Evolutionary conservation across 768 basidiomycete species (phyloP), one percentile per base, ranked within the genome.

Genomic region (Leucocoprinus sp.): DNA sequence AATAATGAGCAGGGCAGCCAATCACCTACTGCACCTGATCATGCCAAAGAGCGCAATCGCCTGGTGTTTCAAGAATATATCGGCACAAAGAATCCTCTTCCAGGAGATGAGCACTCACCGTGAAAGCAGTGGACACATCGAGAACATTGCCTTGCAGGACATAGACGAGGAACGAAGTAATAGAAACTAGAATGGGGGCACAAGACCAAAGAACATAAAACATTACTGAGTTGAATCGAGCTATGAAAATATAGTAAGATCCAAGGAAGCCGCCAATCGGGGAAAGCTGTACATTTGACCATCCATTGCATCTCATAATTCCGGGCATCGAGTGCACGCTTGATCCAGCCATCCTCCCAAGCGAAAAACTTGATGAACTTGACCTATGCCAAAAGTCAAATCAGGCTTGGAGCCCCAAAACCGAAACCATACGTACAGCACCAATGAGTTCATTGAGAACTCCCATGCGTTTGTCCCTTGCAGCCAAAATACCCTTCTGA

Each of bases 301-400:
- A 91, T 72, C 82, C 87, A 88, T 44, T 71, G 64, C 63, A 93
- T 70, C 65, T 93, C 92, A 11, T 64, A 63, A 33, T 72, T 71
- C 49, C 91, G 69, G 2, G 84, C 76, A 34, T 81, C 78, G 45
- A 80, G 56, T 0, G 72, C 79, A 9, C 78, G 70, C 21, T 72
- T 62, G 34, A 85, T 83, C 88, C 89, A 90, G 9, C 75, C 72
- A 33, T 80, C 72, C 52, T 86, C 84, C 74, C 85, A 88, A 1
- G 84, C 84, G 50, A 88, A 88, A 68, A 88, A 86, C 60, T 88
- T 86, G 68, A 85, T 80, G 55, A 85, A 84, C 60, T 84, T 84
- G 45, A 82, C 65, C 75, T 78, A 36, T 3, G 49, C 12, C 19
- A 22, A 19, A 24, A 27, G 12, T 29, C 8, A 35, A 41, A 19